phyloP scores from a whole-genome alignment of 306 rosid genomes.

The Potentilla sterilis region DNA sequence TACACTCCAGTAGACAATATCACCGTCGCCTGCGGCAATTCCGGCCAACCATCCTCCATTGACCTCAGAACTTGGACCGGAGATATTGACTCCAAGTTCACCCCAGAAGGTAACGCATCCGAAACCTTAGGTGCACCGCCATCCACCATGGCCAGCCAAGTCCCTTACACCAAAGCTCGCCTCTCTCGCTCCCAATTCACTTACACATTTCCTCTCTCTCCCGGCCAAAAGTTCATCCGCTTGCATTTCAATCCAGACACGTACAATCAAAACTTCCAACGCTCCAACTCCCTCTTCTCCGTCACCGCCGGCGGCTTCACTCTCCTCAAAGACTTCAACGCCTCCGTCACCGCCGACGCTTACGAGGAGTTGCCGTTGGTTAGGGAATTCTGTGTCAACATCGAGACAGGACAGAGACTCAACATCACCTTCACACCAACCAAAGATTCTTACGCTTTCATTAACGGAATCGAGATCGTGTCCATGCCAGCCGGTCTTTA shows the following conservation, averaged over 20 bases:
- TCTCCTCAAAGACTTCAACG: slow-evolving; percentile 38
- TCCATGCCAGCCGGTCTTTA: slow-evolving; percentile 71
- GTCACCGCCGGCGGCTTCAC: slow-evolving; percentile 47
- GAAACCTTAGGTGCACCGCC: neutral
- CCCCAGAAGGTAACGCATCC: slow-evolving; percentile 12
- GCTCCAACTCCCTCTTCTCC: slow-evolving; percentile 41
- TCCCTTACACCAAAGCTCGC: slow-evolving; percentile 12
- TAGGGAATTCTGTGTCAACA: slow-evolving; percentile 44
- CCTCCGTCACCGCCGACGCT: neutral
- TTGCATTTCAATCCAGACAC: slow-evolving; percentile 45
- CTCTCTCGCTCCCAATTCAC: slow-evolving; percentile 38
- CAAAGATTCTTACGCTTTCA: slow-evolving; percentile 46
- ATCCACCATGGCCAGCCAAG: too few species aligned
- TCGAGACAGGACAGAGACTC: slow-evolving; percentile 26
- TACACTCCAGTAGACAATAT: neutral
- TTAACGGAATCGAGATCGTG: slow-evolving; percentile 69
- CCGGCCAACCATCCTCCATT: neutral
- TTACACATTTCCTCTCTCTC: slow-evolving; percentile 38
- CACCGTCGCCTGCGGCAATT: neutral
- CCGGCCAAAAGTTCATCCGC: slow-evolving; percentile 54
- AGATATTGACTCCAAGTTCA: slow-evolving; percentile 11
- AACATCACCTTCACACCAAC: slow-evolving; percentile 44
- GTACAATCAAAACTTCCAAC: slow-evolving; percentile 1
- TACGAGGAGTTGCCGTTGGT: neutral
- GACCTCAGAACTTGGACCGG: slow-evolving; percentile 11